Evolutionary conservation across 2,329 filamentous ascomycete genomes (phyloP).

Genomic region (Escovopsis sp.): DNA sequence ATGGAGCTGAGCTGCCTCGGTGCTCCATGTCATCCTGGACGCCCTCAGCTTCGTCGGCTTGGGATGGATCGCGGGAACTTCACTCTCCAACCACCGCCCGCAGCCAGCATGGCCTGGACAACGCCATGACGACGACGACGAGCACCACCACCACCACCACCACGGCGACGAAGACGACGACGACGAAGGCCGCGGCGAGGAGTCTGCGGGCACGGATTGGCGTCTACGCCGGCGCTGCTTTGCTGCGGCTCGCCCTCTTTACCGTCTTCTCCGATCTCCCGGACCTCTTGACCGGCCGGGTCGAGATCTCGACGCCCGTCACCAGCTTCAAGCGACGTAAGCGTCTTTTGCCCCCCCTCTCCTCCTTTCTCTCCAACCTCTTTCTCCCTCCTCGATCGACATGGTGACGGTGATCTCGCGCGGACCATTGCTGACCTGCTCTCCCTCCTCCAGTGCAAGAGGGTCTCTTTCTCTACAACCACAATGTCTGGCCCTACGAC

Average conservation of each 20-base stretch:
- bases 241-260: constrained; percentile 67
- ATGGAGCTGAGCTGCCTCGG: too few species aligned
- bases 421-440: too few species aligned
- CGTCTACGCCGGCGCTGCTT: constrained; percentile 62
- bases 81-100: constrained; percentile 3
- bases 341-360: constrained; percentile 15
- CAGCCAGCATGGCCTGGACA: constrained; percentile 11
- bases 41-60: too few species aligned
- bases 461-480: constrained; percentile 86
- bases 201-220: constrained; percentile 26
- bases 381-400: neutral
- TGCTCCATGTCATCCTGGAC: too few species aligned
- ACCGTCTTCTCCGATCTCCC: constrained; percentile 69
- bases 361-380: neutral
- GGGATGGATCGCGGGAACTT: too few species aligned
- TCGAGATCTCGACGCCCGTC: constrained; percentile 92
- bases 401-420: constrained; percentile 2
- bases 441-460: constrained; percentile 57
- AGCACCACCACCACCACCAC: constrained; percentile 16
- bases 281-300: constrained; percentile 72
- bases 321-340: constrained; percentile 95
- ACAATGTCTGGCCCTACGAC: constrained; percentile 94
- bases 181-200: constrained; percentile 20
- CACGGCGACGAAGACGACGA: constrained; percentile 16
- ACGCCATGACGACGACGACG: constrained; percentile 19